These are phyloP conservation scores for Blastobotrys parvus DNA, from an alignment of 805 yeast species.

Conservation along the genomic window DNA sequence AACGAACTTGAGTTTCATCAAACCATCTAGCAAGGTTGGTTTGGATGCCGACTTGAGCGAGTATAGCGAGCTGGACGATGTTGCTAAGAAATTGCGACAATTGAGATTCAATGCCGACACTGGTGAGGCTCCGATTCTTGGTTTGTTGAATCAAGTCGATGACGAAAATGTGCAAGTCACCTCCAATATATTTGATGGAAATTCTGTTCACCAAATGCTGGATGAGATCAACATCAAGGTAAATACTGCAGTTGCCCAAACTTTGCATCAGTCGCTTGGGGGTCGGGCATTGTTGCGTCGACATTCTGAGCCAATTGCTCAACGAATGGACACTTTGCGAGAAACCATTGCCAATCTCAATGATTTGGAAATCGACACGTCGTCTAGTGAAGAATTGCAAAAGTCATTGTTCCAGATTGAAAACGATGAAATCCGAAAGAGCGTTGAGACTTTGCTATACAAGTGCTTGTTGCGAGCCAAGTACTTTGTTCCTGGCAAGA, in stretches of 20 bases:
- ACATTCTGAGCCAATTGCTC: slow-evolving; percentile 75
- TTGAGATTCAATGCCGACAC: slow-evolving; percentile 41
- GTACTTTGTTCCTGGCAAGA: slow-evolving; percentile 81
- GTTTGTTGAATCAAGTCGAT: slow-evolving; percentile 71
- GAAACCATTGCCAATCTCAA: slow-evolving; percentile 49
- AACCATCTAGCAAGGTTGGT: slow-evolving; percentile 43
- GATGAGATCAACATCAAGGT: slow-evolving; percentile 75
- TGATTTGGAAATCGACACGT: slow-evolving; percentile 56
- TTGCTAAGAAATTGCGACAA: slow-evolving; percentile 62
- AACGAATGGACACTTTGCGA: slow-evolving; percentile 71
- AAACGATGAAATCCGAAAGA: slow-evolving; percentile 54
- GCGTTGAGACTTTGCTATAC: slow-evolving; percentile 68
- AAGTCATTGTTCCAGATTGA: slow-evolving; percentile 58
- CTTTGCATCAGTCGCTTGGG: slow-evolving; percentile 65
- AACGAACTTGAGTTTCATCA: slow-evolving; percentile 63
- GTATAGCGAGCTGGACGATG: slow-evolving; percentile 54
- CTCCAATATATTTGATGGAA: slow-evolving; percentile 50
- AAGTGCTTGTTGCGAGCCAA: slow-evolving; percentile 82
- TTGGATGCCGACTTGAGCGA: slow-evolving; percentile 29
- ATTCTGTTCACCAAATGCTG: slow-evolving; percentile 47
- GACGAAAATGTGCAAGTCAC: slow-evolving; percentile 72
- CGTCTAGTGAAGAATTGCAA: slow-evolving; percentile 62
- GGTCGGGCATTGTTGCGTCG: slow-evolving; percentile 78
- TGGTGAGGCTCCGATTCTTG: slow-evolving; percentile 33
- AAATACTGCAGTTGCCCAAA: slow-evolving; percentile 79